These are phyloP conservation scores for Xylaria flabelliformis DNA, from an alignment of 495 filamentous ascomycete species.

Conservation along the genomic window DNA sequence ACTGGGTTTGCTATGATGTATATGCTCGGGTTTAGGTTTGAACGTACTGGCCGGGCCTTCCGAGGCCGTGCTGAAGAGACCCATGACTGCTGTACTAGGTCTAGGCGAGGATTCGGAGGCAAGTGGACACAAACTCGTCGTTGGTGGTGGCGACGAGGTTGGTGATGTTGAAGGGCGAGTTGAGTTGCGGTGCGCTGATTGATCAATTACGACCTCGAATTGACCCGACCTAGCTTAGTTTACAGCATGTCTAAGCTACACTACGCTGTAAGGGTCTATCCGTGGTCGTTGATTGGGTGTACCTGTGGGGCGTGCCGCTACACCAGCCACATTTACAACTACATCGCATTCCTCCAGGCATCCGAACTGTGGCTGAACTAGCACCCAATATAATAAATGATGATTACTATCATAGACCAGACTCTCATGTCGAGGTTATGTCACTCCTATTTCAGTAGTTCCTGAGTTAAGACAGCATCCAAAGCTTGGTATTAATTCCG, in stretches of 20 bases:
- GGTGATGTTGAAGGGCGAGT: slow-evolving; percentile 1
- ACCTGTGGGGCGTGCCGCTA: not conserved
- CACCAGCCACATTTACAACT: not conserved
- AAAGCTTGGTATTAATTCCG: too few species aligned
- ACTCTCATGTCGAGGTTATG: too few species aligned
- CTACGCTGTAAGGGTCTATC: not conserved
- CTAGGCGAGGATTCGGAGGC: not conserved
- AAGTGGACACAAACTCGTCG: not conserved
- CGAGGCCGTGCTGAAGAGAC: slow-evolving; percentile 24
- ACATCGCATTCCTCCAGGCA: not conserved
- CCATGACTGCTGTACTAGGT: slow-evolving; percentile 14
- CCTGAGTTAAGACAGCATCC: too few species aligned
- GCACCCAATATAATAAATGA: too few species aligned
- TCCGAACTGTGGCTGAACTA: not conserved
- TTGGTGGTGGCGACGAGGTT: not conserved
- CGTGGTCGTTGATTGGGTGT: not conserved
- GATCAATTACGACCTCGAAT: not conserved
- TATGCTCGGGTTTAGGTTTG: not conserved
- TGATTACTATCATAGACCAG: too few species aligned
- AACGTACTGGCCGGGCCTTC: slow-evolving; percentile 22
- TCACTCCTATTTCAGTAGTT: too few species aligned
- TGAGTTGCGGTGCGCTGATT: not conserved
- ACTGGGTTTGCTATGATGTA: not conserved
- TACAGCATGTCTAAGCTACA: not conserved
- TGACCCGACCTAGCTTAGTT: not conserved